Conservation (phyloP, 1,284 basidiomycete genomes). For the Mycena sp. region DNA sequence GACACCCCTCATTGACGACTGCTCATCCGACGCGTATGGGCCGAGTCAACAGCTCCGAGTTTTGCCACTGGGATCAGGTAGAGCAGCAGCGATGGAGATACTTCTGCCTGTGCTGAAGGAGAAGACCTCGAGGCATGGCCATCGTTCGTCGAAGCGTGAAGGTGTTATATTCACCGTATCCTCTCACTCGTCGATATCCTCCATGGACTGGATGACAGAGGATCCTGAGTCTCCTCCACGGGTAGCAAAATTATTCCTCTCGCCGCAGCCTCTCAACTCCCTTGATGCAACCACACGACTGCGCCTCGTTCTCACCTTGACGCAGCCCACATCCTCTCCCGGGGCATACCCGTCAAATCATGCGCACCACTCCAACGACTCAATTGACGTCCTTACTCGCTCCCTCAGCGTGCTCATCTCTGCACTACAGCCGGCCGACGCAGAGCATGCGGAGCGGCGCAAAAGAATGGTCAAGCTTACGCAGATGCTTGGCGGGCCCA, state of each 20-base stretch:
- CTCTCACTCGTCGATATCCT: slow-evolving; percentile 1
- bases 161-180: slow-evolving; percentile 19
- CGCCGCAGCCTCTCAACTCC: slow-evolving; percentile 11
- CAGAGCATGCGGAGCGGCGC: slow-evolving; percentile 7
- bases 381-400: slow-evolving; percentile 8
- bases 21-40: no score
- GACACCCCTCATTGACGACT: slow-evolving; percentile 23
- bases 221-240: not conserved
- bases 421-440: not conserved
- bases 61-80: not conserved
- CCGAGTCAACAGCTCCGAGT: not conserved
- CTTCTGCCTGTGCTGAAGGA: not conserved
- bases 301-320: slow-evolving; percentile 27
- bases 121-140: not conserved
- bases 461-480: slow-evolving; percentile 27
- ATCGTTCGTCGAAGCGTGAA: slow-evolving; percentile 21
- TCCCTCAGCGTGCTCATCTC: slow-evolving; percentile 23
- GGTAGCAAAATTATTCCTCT: slow-evolving; percentile 12
- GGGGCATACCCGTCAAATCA: not conserved
- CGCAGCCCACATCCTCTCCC: slow-evolving; percentile 7
- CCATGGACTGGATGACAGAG: not conserved
- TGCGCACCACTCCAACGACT: slow-evolving; percentile 14
- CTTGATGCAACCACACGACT: slow-evolving; percentile 17
- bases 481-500: slow-evolving; percentile 19
- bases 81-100: slow-evolving; percentile 4